phyloP scores from a whole-genome alignment of 768 basidiomycete genomes.

The Paxillus ammoniavirescens region DNA sequence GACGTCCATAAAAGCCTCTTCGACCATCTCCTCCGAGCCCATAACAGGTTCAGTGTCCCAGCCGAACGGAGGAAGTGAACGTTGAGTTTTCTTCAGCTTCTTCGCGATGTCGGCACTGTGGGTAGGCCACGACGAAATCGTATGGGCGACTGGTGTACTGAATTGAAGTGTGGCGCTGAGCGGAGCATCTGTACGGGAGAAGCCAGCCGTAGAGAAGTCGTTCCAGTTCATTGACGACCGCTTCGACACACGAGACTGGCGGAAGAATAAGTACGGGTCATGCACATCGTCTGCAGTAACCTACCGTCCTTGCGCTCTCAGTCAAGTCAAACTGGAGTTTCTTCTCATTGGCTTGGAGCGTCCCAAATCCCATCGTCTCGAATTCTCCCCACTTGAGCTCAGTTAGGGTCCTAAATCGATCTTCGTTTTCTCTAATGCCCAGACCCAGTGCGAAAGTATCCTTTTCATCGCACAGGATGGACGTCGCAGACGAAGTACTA shows the following conservation, averaged over 20 bases:
- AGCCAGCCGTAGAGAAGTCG: conserved; percentile 84
- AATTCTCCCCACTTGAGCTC: conserved; percentile 94
- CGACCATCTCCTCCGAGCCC: conserved; percentile 77
- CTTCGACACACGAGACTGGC: conserved; percentile 64
- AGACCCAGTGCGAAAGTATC: conserved; percentile 30
- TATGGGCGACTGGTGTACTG: conserved; percentile 50
- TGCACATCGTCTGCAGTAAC: conserved; percentile 7
- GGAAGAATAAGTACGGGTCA: conserved; percentile 7
- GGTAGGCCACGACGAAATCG: conserved; percentile 70
- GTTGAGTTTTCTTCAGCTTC: conserved; percentile 81
- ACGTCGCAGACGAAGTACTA: conserved; percentile 37
- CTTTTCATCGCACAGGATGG: conserved; percentile 31
- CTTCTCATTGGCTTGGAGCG: conserved; percentile 49
- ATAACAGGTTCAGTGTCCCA: conserved; percentile 89
- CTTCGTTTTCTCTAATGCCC: conserved; percentile 50
- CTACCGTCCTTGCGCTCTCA: conserved; percentile 74
- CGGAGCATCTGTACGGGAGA: conserved; percentile 73
- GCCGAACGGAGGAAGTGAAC: conserved; percentile 74
- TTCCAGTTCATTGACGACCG: conserved; percentile 87
- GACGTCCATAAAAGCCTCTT: conserved; percentile 87
- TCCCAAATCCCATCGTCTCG: conserved; percentile 78
- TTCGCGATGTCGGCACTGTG: conserved; percentile 70
- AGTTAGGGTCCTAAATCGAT: conserved; percentile 75
- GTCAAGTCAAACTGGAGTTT: conserved; percentile 92
- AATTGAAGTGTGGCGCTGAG: conserved; percentile 85